Conservation (phyloP, 352 stramenopile genomes). For the Globisporangium rhizosaccharum region DNA sequence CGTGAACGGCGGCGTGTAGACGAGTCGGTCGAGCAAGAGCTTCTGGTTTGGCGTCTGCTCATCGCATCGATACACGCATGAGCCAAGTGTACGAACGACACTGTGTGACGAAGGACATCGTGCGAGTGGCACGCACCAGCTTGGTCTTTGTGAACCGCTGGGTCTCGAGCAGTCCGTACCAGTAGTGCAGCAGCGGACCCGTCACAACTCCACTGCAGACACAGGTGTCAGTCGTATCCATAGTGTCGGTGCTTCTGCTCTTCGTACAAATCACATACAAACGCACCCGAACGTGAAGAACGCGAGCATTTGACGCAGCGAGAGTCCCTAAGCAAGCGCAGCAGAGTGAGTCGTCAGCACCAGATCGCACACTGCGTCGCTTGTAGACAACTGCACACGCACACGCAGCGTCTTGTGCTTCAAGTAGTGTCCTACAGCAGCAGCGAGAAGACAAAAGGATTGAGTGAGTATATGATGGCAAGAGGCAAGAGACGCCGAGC, state of each 20-base stretch:
- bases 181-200: conserved; percentile 57
- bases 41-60: conserved; percentile 70
- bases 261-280: neutral
- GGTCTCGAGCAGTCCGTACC: conserved; percentile 65
- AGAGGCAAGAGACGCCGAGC: neutral
- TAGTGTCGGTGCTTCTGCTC: neutral
- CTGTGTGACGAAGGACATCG: neutral
- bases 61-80: too few species aligned
- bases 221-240: too few species aligned
- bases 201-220: conserved; percentile 40
- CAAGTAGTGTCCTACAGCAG: conserved; percentile 41
- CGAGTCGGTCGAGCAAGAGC: conserved; percentile 55
- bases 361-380: neutral
- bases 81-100: neutral
- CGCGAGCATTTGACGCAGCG: conserved; percentile 54
- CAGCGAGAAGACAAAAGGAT: neutral
- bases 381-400: conserved; percentile 2
- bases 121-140: conserved; percentile 24
- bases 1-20: conserved; percentile 63
- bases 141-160: conserved; percentile 60
- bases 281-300: conserved; percentile 69
- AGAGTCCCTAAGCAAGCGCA: conserved; percentile 32
- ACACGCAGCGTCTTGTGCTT: conserved; percentile 68
- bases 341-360: neutral
- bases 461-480: neutral